Evolutionary conservation across 768 basidiomycete species (phyloP), one percentile per base, ranked within the genome.

Genomic region (Pluteus cervinus): DNA sequence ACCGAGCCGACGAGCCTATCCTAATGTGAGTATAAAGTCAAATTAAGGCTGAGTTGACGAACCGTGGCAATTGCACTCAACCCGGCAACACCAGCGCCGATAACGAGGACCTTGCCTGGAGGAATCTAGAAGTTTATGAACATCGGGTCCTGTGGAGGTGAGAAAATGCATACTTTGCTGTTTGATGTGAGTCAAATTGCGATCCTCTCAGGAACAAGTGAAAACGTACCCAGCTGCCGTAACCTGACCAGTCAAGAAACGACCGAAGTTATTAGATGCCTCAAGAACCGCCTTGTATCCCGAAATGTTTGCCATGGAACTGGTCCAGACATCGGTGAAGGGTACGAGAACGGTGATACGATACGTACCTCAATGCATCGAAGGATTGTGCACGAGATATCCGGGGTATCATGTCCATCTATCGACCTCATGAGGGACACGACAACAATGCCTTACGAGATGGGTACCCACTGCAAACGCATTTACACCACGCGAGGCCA

Each of bases 261-360:
- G 70, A 51, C 88, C 88, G 50, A 92, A 92, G 52, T 86, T 76
- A 56, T 88, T 90, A 17, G 87, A 86, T 21, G 89, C 89, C 57
- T 92, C 89, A 53, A 92, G 58, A 32, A 92, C 87, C 26, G 89
- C 89, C 57, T 92, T 89, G 58, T 92, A 92, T 9, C 89, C 89
- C n/a, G 87, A 76, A 28, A 89, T 91, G 53, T 91, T 92, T n/a
- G 84, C 81, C 89, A 92, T 92, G 17, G 87, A 90, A 51, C 89
- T 89, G 39, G 5, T 38, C 12, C 29, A 21, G 44, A 28, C 36
- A 33, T 33, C 36, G 22, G 9, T 12, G 39, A 40, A 2, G 18
- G 10, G 35, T 7, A 26, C 21, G 18, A 43, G 23, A 38, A 18
- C 11, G 7, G 17, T 17, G 25, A 29, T 39, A 18, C 45, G 38